Base-by-base conservation (phyloP, 352 stramenopile genomes). In the Pythium angustatum region DNA sequence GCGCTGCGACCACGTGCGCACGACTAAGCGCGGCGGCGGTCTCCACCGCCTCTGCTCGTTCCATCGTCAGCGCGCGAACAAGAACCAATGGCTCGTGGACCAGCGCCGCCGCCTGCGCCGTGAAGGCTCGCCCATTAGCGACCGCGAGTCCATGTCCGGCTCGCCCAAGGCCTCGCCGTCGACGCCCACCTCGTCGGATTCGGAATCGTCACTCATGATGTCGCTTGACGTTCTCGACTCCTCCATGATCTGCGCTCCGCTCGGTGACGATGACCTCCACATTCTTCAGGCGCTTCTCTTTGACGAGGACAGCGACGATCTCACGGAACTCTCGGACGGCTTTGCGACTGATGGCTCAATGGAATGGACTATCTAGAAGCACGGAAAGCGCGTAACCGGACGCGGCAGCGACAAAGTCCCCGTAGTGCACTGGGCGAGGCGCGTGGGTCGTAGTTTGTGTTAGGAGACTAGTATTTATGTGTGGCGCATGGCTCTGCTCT, bases 61-160 rank as follows among this genome's bases (percentile, higher is more conserved):
- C 30, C 54, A 62, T 21, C 54, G 54, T 27, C 40, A 62, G 43
- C 54, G 54, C 54, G 61, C 61, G 52, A 68, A 68, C 61, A 68
- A 68, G 61, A 68, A 68, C 61, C 61, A 68, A 28, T 68, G 61
- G 61, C 61, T 68, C 51, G 61, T 68, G 12, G 61, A 68, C 52
- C 61, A 68, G 44, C 61, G 61, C 27, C 61, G 61, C 53, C 61
- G 61, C 41, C 52, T 68, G 51, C 61, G 61, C 28, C 61, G 61
- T 22, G 61, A 68, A 31, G 61, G 61, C 31, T 41, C 61, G 19
- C 26, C 33, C 7, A 36, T 51, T 34, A 21, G 28, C 43, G 19
- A 27, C 40, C 48, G 27, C 34, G 33, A 14, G 14, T 52, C 28
- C 44, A 27, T 12, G n/a, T 47, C 26, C 31, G 36, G 36, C 12